phyloP scores from a whole-genome alignment of 2,329 filamentous ascomycete genomes.

The Xylariaceae sp. region DNA sequence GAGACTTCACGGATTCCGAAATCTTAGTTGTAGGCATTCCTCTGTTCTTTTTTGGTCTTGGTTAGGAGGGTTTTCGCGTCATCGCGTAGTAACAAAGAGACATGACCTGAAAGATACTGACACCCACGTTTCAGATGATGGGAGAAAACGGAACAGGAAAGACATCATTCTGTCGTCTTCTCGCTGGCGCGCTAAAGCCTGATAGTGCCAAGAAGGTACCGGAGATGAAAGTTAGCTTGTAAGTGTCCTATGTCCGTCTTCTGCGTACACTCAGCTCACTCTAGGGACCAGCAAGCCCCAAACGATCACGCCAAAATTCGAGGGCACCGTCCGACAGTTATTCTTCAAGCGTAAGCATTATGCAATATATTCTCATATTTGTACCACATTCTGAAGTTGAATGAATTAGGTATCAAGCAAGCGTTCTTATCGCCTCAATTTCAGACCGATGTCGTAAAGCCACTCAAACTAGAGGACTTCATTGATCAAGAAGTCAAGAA shows the following conservation, averaged over 20 bases:
- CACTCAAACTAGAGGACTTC: constrained; percentile 97
- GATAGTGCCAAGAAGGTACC: constrained; percentile 76
- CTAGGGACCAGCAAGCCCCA: constrained; percentile 67
- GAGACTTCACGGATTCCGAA: constrained; percentile 94
- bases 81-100: no score
- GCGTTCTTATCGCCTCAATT: constrained; percentile 96
- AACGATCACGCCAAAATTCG: constrained; percentile 98
- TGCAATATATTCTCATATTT: background rate
- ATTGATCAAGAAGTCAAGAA: constrained; percentile 99
- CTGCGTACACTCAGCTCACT: background rate
- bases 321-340: constrained; percentile 91
- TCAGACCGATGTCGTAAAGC: constrained; percentile 99
- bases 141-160: constrained; percentile 99
- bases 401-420: constrained; percentile 66
- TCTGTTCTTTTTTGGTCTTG: background rate
- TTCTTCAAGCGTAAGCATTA: constrained; percentile 70
- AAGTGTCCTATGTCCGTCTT: background rate
- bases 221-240: constrained; percentile 94
- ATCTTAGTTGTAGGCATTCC: constrained; percentile 64
- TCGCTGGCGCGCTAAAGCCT: constrained; percentile 90
- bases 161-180: constrained; percentile 96
- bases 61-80: no score
- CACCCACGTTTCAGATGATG: constrained; percentile 64
- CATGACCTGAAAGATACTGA: background rate
- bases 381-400: background rate